Conservation (phyloP, 768 basidiomycete genomes). For the Hydnum rufescens region DNA sequence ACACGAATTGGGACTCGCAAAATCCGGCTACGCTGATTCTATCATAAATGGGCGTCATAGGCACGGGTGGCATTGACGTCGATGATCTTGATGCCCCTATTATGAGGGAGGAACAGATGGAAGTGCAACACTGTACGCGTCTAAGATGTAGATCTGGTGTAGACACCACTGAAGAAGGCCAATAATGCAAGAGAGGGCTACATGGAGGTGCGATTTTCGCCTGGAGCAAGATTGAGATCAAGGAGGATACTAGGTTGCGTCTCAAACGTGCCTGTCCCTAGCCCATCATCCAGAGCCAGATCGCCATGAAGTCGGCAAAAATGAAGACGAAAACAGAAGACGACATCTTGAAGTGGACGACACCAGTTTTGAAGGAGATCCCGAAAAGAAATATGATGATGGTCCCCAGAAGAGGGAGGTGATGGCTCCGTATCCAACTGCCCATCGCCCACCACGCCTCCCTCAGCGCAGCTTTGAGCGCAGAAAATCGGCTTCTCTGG, state of each 20-base stretch:
- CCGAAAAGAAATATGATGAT: slow-evolving; percentile 3
- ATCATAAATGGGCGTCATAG: no score
- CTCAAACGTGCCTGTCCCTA: slow-evolving; percentile 56
- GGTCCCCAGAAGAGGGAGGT: not conserved
- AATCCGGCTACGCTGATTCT: slow-evolving; percentile 32
- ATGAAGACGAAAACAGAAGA: slow-evolving; percentile 17
- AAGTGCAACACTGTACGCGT: slow-evolving; percentile 55
- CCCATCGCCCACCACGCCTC: slow-evolving; percentile 40
- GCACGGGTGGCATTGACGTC: slow-evolving; percentile 12
- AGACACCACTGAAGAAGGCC: not conserved
- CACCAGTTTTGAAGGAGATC: slow-evolving; percentile 8
- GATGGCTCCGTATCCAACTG: slow-evolving; percentile 49
- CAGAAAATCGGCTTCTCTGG: not conserved
- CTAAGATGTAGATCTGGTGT: no score
- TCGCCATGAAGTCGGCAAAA: slow-evolving; percentile 5
- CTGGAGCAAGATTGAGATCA: slow-evolving; percentile 57
- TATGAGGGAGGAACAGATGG: slow-evolving; percentile 68
- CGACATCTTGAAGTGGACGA: slow-evolving; percentile 19
- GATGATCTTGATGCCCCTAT: slow-evolving; percentile 57
- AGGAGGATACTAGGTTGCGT: slow-evolving; percentile 74
- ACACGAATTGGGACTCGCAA: slow-evolving; percentile 86
- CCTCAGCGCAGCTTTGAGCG: slow-evolving; percentile 5
- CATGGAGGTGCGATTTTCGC: slow-evolving; percentile 68
- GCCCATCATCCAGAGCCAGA: not conserved
- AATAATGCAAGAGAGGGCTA: slow-evolving; percentile 11